Evolutionary conservation across 2,329 filamentous ascomycete species (phyloP), one percentile per base, ranked within the genome.

Genomic region (Acrodontium crateriforme): DNA sequence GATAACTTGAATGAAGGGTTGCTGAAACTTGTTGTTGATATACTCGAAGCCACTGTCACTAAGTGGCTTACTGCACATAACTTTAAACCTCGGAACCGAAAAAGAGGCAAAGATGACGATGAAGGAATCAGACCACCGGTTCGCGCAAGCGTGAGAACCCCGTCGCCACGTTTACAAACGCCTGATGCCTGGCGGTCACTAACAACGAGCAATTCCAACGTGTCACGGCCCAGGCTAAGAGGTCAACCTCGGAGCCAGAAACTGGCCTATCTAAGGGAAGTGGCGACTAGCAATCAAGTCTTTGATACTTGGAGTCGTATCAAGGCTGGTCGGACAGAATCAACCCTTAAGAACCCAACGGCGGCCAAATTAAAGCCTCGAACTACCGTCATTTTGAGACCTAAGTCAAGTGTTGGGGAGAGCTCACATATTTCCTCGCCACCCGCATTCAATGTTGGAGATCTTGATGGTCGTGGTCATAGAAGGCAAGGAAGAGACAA

Each of bases 11-110:
- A 51, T 16, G 24, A 28, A 3, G 23, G 37, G 13, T 37, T 82
- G n/a, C 59, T 67, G 15, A 54, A 60, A 2, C 65, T 82, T 2
- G 41, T 69, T 1, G n/a, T n/a, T n/a, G 69, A 78, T 23, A 60
- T 94, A 3, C 46, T 94, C 7, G 65, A 65, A 27, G 72, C 71
- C 1, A 69, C 85, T 47, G 62, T 80, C 15, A 68, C 65, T 26
- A 72, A 83, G 34, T 94, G 92, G 53, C 56, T 95, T 5, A 71
- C 70, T 30, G 73, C 74, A 16, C 67, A 89, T 42, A 64, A 78
- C 36, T 77, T 87, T 40, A 63, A 67, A 3, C 75, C 78, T 3
- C 45, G 39, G 12, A 53, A 52, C 14, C 36, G 35, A n/a, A 41
- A 38, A 6, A 27, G 17, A 11, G 34, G 28, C 10, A 34, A 22